phyloP scores from a whole-genome alignment of 2,329 filamentous ascomycete species.

The Trichothecium sympodiale region DNA sequence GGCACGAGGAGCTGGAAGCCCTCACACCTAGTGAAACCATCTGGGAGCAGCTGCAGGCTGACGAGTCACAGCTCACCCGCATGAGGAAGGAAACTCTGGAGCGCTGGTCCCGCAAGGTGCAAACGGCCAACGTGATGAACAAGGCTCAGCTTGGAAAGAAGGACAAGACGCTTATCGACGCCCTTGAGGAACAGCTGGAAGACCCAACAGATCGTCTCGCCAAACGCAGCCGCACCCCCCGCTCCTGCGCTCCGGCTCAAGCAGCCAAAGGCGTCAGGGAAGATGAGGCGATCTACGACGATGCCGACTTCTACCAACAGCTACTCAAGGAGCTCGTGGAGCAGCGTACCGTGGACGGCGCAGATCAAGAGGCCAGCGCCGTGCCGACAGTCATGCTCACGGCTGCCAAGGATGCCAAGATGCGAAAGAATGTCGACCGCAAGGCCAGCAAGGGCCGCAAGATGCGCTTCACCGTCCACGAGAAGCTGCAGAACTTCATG shows the following conservation, averaged over 20 bases:
- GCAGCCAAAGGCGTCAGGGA: slow-evolving; percentile 44
- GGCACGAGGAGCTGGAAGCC: slow-evolving; percentile 35
- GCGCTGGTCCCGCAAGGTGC: slow-evolving; percentile 74
- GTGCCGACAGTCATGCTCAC: slow-evolving; percentile 51
- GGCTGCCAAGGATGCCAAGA: slow-evolving; percentile 65
- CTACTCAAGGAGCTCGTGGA: slow-evolving; percentile 89
- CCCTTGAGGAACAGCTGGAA: slow-evolving; percentile 58
- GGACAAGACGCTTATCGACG: slow-evolving; percentile 43
- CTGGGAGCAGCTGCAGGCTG: slow-evolving; percentile 58
- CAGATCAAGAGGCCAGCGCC: slow-evolving; percentile 31
- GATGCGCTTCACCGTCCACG: slow-evolving; percentile 87
- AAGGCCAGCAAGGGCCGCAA: slow-evolving; percentile 93
- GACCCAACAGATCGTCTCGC: slow-evolving; percentile 53
- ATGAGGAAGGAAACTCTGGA: slow-evolving; percentile 65
- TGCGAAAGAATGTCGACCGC: slow-evolving; percentile 76
- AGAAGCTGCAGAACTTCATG: slow-evolving; percentile 98
- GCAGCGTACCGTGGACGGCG: slow-evolving; percentile 64
- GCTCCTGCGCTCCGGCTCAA: slow-evolving; percentile 67
- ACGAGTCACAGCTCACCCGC: slow-evolving; percentile 48
- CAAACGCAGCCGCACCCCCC: slow-evolving; percentile 57
- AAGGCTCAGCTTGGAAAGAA: slow-evolving; percentile 15
- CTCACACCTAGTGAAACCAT: slow-evolving; percentile 53
- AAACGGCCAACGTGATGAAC: slow-evolving; percentile 31
- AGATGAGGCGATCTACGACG: slow-evolving; percentile 67
- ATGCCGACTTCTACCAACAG: slow-evolving; percentile 88